phyloP scores from a whole-genome alignment of 2,329 filamentous ascomycete genomes.

The Xylariaceae sp. region DNA sequence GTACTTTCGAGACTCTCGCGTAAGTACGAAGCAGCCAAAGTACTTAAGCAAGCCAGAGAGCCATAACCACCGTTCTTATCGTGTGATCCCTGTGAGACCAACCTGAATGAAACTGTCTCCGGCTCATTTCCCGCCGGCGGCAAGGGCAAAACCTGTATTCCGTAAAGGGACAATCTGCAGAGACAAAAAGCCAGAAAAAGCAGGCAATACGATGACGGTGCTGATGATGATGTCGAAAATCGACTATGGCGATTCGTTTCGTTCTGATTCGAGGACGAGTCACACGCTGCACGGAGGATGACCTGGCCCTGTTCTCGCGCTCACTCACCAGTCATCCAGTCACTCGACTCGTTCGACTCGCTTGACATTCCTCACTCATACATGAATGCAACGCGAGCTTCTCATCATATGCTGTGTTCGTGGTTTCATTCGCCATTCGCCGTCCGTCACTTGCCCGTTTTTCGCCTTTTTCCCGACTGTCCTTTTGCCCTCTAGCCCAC shows the following conservation, averaged over 20 bases:
- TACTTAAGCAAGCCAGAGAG: constrained; percentile 10
- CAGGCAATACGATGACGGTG: background rate
- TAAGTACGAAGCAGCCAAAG: background rate
- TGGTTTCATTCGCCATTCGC: background rate
- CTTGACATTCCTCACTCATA: background rate
- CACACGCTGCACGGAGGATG: constrained; percentile 8
- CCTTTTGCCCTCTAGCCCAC: background rate
- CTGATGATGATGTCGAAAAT: background rate
- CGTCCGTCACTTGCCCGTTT: too few relatives aligned
- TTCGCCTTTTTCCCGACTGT: too few relatives aligned
- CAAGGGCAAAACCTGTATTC: background rate
- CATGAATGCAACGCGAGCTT: background rate
- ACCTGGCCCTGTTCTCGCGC: background rate
- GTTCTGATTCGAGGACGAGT: background rate
- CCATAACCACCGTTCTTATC: constrained; percentile 4
- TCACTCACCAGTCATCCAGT: background rate
- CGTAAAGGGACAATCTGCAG: background rate
- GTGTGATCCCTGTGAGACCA: background rate
- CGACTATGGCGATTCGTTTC: background rate
- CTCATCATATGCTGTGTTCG: background rate
- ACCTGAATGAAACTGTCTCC: background rate
- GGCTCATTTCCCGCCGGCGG: constrained; percentile 4
- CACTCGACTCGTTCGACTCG: background rate
- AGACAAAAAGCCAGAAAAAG: too few relatives aligned
- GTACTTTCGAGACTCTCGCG: background rate